Conservation (phyloP, 495 filamentous ascomycete genomes). For the Aspergillus haitiensis region DNA sequence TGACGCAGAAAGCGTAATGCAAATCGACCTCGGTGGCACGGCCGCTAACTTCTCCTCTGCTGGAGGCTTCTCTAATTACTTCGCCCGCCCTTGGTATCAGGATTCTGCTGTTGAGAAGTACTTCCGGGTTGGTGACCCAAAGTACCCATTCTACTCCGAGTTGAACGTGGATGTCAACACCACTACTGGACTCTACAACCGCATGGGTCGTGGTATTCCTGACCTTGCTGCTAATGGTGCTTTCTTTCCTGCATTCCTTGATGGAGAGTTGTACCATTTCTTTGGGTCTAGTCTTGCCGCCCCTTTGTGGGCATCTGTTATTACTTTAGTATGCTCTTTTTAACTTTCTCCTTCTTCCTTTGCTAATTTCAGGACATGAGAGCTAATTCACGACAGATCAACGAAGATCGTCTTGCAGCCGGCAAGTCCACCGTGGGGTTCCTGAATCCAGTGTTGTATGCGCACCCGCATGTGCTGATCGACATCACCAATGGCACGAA, state of each 20-base stretch:
- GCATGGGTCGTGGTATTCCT: conserved; percentile 60
- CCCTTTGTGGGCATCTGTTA: conserved; percentile 55
- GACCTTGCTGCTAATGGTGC: conserved; percentile 65
- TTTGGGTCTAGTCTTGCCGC: conserved; percentile 61
- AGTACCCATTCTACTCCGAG: conserved; percentile 39
- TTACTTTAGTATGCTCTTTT: conserved; percentile 39
- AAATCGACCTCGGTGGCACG: conserved; percentile 24
- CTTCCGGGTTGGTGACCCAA: conserved; percentile 30
- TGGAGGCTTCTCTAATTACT: conserved; percentile 70
- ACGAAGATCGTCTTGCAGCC: conserved; percentile 57
- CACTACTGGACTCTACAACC: conserved; percentile 55
- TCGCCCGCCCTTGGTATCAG: conserved; percentile 60
- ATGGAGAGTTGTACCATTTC: conserved; percentile 37
- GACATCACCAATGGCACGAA: conserved; percentile 64
- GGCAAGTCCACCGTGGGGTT: conserved; percentile 61
- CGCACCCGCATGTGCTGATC: conserved; percentile 58
- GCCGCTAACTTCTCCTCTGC: conserved; percentile 53
- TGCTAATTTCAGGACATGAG: background rate
- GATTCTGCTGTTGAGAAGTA: conserved; percentile 43
- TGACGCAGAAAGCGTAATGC: conserved; percentile 39
- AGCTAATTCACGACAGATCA: conserved; percentile 41
- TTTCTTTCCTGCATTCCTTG: conserved; percentile 47
- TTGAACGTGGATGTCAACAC: conserved; percentile 41
- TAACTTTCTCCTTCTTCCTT: background rate
- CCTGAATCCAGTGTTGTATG: conserved; percentile 62